A percentile compares a stretch with the other conserved stretches of the same genome.
Conservation (phyloP, 2,329 filamentous ascomycete genomes). For the Penicillium sp. region DNA sequence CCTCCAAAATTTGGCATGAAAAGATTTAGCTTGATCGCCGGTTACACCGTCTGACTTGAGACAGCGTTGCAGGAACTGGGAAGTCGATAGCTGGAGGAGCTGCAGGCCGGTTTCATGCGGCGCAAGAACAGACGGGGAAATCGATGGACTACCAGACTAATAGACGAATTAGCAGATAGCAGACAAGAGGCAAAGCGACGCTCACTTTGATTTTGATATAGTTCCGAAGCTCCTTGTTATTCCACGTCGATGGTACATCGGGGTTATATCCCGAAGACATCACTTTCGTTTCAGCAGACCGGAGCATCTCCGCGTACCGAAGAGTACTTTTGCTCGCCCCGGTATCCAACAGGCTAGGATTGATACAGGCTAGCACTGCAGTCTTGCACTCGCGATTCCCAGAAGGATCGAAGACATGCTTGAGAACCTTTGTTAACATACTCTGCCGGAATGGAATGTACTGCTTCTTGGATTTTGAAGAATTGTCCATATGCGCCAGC, state of each 20-base stretch:
- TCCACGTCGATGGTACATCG: constrained; percentile 5
- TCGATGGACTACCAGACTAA: constrained; percentile 8
- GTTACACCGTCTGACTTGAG: constrained; percentile 7
- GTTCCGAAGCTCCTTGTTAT: constrained; percentile 7
- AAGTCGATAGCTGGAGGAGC: constrained; percentile 4
- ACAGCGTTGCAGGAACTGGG: constrained; percentile 5
- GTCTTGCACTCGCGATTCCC: constrained; percentile 43
- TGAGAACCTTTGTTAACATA: constrained; percentile 49
- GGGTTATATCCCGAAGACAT: constrained; percentile 4
- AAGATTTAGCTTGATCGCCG: constrained; percentile 7
- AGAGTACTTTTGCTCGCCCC: constrained; percentile 51
- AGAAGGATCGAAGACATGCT: constrained; percentile 51
- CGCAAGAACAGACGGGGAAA: constrained; percentile 6
- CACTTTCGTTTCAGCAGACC: not conserved
- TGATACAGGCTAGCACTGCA: constrained; percentile 50
- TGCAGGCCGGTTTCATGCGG: constrained; percentile 10
- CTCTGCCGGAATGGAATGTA: constrained; percentile 51
- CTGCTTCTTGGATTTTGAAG: constrained; percentile 27
- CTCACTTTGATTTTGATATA: constrained; percentile 9
- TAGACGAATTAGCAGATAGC: not conserved
- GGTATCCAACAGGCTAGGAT: constrained; percentile 47
- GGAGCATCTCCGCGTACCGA: constrained; percentile 50
- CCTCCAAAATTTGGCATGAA: constrained; percentile 5
- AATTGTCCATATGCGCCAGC: constrained; percentile 38
- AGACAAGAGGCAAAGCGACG: not conserved